A percentile compares a stretch with the other conserved stretches of the same genome.
Evolutionary conservation across 768 basidiomycete species (phyloP).

Genomic region (Hericium rajendrae): DNA sequence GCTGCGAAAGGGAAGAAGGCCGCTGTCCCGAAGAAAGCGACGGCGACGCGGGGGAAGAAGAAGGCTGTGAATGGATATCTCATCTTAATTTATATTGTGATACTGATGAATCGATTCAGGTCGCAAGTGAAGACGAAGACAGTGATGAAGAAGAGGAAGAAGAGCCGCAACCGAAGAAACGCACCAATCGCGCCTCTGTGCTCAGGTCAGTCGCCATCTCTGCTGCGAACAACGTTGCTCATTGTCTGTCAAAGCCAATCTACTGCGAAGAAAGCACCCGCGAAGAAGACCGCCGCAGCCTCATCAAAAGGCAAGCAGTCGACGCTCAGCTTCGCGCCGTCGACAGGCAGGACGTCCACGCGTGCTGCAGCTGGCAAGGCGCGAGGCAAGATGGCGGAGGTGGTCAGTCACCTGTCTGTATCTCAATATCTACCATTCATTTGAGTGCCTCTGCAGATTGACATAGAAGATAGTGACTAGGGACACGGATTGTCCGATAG

Average conservation of each 20-base stretch:
- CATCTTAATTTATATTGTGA: not conserved
- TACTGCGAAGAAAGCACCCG: slow-evolving; percentile 42
- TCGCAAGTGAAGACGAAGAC: slow-evolving; percentile 53
- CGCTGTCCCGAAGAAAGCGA: slow-evolving; percentile 18
- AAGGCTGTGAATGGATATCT: slow-evolving; percentile 21
- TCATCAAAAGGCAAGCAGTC: slow-evolving; percentile 33
- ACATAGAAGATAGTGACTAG: slow-evolving; percentile 15
- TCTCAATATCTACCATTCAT: not conserved
- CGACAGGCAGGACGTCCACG: slow-evolving; percentile 35
- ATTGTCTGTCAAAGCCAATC: slow-evolving; percentile 19
- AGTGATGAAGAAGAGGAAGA: slow-evolving; percentile 45
- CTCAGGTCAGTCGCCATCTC: slow-evolving; percentile 35
- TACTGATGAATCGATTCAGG: slow-evolving; percentile 15
- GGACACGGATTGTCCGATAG: no score
- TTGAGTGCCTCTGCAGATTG: slow-evolving; percentile 6
- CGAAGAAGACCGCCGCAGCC: slow-evolving; percentile 34
- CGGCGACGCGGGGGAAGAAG: slow-evolving; percentile 22
- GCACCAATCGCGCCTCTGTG: slow-evolving; percentile 54
- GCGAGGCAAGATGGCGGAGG: slow-evolving; percentile 45
- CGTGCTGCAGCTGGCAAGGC: slow-evolving; percentile 65
- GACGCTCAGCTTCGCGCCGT: slow-evolving; percentile 54
- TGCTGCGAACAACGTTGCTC: no score
- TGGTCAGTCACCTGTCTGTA: slow-evolving; percentile 24
- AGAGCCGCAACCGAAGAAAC: slow-evolving; percentile 38
- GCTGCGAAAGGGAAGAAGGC: slow-evolving; percentile 27